A percentile compares a stretch with the other conserved stretches of the same genome.
Conservation (phyloP, 306 rosid species). For the Crataegus laevigata region DNA sequence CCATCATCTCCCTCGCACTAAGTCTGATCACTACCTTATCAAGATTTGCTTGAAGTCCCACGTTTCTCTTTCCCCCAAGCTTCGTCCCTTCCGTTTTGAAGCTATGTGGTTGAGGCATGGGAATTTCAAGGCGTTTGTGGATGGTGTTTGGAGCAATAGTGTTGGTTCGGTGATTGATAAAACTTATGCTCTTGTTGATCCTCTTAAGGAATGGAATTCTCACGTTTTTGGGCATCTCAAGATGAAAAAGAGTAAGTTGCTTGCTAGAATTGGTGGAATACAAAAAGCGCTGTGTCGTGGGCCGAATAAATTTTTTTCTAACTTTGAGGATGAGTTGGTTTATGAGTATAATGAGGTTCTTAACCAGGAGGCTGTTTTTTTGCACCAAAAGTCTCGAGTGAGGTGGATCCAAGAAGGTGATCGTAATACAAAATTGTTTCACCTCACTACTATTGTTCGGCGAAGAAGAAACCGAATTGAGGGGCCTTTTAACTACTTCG, state of each 20-base stretch:
- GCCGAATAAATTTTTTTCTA: too few species aligned
- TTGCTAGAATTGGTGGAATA: not conserved
- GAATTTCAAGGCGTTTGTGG: too few species aligned
- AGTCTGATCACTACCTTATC: too few species aligned
- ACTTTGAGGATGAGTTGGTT: not conserved
- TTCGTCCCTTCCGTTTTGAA: not conserved
- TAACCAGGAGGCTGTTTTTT: not conserved
- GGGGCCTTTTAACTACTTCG: not conserved
- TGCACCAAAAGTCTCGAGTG: not conserved
- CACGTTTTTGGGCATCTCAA: not conserved
- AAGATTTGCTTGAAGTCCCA: too few species aligned
- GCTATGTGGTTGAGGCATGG: not conserved
- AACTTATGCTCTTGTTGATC: not conserved
- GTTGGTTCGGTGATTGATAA: not conserved
- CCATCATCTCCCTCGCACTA: too few species aligned
- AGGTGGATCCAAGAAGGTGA: not conserved
- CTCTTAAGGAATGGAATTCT: not conserved
- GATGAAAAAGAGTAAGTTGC: too few species aligned
- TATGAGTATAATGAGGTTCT: too few species aligned
- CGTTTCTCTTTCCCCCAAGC: not conserved
- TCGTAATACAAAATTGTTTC: not conserved
- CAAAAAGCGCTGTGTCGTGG: not conserved
- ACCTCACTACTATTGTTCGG: not conserved
- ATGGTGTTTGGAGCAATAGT: not conserved
- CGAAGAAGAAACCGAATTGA: not conserved